Base-by-base conservation (phyloP, 768 basidiomycete genomes). In the Amanita exitialis region DNA sequence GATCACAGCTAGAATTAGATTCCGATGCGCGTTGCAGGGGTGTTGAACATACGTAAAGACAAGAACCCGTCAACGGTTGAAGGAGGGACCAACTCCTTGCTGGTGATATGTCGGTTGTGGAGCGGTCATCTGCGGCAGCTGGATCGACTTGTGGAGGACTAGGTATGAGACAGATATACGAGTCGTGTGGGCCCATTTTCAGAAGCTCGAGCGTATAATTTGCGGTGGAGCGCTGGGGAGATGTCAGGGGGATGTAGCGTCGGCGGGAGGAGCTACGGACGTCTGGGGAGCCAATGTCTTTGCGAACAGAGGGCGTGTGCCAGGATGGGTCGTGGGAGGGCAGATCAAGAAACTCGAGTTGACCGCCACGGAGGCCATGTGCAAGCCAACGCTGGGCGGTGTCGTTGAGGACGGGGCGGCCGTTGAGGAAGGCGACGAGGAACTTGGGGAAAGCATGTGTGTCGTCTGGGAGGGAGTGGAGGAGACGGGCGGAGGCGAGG, bases 71-170 rank as follows among this genome's bases (percentile, higher is more conserved):
- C 51, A 93, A 74, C 27, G 89, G 84, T 57, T 86, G 81, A 21
- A 93, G 76, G 45, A 92, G 74, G 28, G 83, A 82, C 87, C 90
- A 92, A 60, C 86, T 83, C 60, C 83, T 80, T 52, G 80, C 78
- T 44, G 88, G 83, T 9, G 81, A 79, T 47, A 77, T 63, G 57
- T 84, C 82, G 53, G 75, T 69, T 54, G 80, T 72, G 32, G 77
- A 59, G 39, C 81, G 77, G 44, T 85, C 80, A 15, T 75, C 67
- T 36, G 68, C 60, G 25, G 68, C 54, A 16, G 75, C 57, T 50
- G 72, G 65, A 46, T 61, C 58, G 53, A 70, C 74, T 56, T 77
- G 69, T 23, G 75, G 69, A 47, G 83, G 69, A 49, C 80, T 80
- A 9, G 88, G 87, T 56, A 90, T 82, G 49, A 90, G 73, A 61